A percentile compares a stretch with the other conserved stretches of the same genome.
Evolutionary conservation across 164 flowering plant genomes (phyloP).

Genomic region (Annona cherimola): DNA sequence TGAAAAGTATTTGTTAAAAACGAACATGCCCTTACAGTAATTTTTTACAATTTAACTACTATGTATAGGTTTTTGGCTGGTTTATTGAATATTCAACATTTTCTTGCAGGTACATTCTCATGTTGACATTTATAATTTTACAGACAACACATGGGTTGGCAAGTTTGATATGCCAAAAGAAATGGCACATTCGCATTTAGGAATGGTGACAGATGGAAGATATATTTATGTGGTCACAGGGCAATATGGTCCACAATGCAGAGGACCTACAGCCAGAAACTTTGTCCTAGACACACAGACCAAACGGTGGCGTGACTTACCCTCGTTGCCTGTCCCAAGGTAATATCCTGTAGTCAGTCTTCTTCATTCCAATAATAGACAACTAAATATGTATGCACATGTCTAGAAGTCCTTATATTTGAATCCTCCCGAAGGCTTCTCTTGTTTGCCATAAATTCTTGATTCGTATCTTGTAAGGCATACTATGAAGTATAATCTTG

Average conservation of each 20-base stretch:
- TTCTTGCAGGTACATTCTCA: conserved; percentile 77
- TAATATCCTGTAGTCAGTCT: conserved; percentile 16
- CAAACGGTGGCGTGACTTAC: conserved; percentile 59
- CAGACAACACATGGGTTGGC: conserved; percentile 74
- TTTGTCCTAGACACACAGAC: conserved; percentile 75
- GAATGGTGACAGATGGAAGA: conserved; percentile 88
- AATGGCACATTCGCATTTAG: conserved; percentile 96
- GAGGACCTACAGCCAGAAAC: conserved; percentile 61
- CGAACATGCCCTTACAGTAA: too few relatives aligned
- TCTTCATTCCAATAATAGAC: neutral
- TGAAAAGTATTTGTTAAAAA: neutral
- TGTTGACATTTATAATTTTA: conserved; percentile 82
- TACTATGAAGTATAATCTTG: neutral
- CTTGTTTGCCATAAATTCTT: neutral
- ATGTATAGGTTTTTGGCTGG: too few relatives aligned
- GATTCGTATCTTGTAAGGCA: neutral
- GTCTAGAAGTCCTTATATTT: neutral
- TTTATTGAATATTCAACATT: neutral
- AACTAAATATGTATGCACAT: neutral
- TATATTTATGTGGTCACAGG: conserved; percentile 80
- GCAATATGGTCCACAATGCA: conserved; percentile 95
- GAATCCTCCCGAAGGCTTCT: neutral
- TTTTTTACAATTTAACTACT: too few relatives aligned
- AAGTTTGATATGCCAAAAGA: conserved; percentile 86
- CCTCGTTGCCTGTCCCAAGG: conserved; percentile 87